Conservation (phyloP, 139 green algal genomes). For the Chlorella sp. region DNA sequence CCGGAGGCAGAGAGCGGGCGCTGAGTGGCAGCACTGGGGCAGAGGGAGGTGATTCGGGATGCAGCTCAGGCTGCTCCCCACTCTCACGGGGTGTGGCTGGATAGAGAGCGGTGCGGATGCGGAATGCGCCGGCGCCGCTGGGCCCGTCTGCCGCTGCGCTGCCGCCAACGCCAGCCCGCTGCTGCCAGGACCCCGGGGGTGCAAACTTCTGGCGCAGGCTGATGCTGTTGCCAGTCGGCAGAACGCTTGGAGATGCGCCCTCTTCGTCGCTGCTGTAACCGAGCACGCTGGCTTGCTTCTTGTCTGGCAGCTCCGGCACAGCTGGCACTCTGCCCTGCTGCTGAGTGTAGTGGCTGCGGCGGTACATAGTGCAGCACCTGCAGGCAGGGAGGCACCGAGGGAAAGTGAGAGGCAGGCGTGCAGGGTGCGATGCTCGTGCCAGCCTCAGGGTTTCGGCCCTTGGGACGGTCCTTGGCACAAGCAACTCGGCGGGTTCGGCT, state of each 20-base stretch:
- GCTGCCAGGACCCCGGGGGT: neutral
- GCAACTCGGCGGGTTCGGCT: too few species aligned
- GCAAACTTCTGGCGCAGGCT: constrained; percentile 1
- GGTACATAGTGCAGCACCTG: constrained; percentile 25
- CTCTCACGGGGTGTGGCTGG: neutral
- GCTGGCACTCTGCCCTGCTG: neutral
- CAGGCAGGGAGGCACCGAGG: neutral
- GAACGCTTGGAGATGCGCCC: neutral
- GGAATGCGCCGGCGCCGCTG: neutral
- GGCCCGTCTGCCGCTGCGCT: neutral
- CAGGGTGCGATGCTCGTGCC: too few species aligned
- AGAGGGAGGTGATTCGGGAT: neutral
- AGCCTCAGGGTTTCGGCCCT: too few species aligned
- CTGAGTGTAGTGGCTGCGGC: neutral
- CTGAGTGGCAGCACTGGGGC: neutral
- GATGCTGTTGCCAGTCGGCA: neutral
- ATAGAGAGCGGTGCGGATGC: neutral
- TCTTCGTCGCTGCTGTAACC: neutral
- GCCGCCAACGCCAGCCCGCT: neutral
- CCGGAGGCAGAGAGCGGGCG: neutral
- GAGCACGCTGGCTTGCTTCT: constrained; percentile 3
- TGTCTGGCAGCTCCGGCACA: neutral
- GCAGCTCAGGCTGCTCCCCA: neutral
- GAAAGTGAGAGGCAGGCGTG: neutral
- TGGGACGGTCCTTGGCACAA: too few species aligned